Percentiles rank a stretch among this genome's conserved stretches.
Conservation (phyloP, 2,329 filamentous ascomycete genomes). For the Monascus ruber region DNA sequence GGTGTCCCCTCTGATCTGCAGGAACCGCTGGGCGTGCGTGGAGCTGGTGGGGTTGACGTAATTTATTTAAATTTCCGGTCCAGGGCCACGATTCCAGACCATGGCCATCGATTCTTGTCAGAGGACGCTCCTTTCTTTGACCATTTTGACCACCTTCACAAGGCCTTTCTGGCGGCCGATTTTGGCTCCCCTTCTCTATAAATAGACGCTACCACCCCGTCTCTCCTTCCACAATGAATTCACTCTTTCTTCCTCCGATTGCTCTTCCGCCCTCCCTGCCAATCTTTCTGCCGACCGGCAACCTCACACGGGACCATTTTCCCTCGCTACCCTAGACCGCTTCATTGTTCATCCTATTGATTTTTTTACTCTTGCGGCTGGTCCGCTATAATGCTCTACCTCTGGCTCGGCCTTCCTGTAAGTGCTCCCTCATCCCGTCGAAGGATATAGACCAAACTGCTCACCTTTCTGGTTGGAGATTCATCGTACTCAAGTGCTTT, state of each 20-base stretch:
- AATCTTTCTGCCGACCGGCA: conserved; percentile 4
- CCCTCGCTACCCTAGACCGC: conserved; percentile 1
- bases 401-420: conserved; percentile 5
- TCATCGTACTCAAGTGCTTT: conserved; percentile 3
- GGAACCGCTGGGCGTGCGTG: conserved; percentile 1
- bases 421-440: conserved; percentile 4
- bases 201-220: conserved; percentile 2
- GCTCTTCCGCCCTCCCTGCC: conserved; percentile 2
- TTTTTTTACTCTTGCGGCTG: conserved; percentile 4
- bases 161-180: conserved; percentile 4
- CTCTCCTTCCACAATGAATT: conserved; percentile 3
- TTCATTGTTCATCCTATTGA: conserved; percentile 4
- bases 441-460: conserved; percentile 3
- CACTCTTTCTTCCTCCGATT: conserved; percentile 1
- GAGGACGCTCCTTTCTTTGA: conserved; percentile 3
- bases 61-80: conserved; percentile 3
- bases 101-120: conserved; percentile 5
- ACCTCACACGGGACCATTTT: conserved; percentile 2
- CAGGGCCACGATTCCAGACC: conserved; percentile 6
- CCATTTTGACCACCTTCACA: conserved; percentile 4
- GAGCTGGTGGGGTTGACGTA: conserved; percentile 2
- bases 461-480: conserved; percentile 5
- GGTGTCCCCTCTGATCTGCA: conserved; percentile 5
- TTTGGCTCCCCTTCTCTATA: conserved; percentile 5
- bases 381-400: conserved; percentile 5